Evolutionary conservation across 2,329 filamentous ascomycete genomes (phyloP).

Genomic region (Neonectria ditissima): DNA sequence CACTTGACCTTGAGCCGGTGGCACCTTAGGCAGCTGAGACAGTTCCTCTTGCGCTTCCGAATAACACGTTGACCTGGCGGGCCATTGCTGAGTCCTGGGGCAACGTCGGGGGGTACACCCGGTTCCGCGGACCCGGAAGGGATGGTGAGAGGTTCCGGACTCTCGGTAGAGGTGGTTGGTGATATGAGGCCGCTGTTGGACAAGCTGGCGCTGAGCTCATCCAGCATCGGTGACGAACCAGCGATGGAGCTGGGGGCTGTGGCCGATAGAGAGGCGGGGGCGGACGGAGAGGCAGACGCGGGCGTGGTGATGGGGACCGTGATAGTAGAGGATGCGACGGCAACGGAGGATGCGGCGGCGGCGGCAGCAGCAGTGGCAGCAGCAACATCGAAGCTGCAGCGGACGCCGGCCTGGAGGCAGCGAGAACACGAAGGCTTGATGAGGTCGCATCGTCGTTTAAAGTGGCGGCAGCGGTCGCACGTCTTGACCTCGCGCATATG

Average conservation of each 20-base stretch:
- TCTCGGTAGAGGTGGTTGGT: constrained; percentile 46
- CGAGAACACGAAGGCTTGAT: constrained; percentile 51
- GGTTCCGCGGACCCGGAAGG: constrained; percentile 23
- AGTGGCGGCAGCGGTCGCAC: constrained; percentile 52
- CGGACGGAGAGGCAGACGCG: constrained; percentile 14
- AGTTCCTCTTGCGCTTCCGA: constrained; percentile 52
- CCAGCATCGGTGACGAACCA: constrained; percentile 33
- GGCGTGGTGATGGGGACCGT: constrained; percentile 28
- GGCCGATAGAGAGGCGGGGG: constrained; percentile 3
- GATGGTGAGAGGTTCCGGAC: constrained; percentile 39
- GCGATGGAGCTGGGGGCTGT: constrained; percentile 21
- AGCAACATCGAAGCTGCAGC: constrained; percentile 48
- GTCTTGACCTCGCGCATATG: constrained; percentile 52
- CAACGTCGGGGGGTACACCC: constrained; percentile 12
- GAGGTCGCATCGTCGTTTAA: constrained; percentile 52
- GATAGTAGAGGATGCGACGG: constrained; percentile 24
- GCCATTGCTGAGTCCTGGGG: constrained; percentile 8
- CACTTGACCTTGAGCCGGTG: constrained; percentile 54
- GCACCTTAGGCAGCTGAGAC: constrained; percentile 51
- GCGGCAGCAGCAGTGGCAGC: constrained; percentile 29
- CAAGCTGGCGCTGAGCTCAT: constrained; percentile 26
- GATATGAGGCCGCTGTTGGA: constrained; percentile 45
- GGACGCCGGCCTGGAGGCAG: constrained; percentile 49
- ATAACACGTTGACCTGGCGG: constrained; percentile 41
- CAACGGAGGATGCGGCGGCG: constrained; percentile 27